Evolutionary conservation across 225 moss, liverwort and hornwort species (phyloP).

Genomic region (Physcomitrellopsis africana): DNA sequence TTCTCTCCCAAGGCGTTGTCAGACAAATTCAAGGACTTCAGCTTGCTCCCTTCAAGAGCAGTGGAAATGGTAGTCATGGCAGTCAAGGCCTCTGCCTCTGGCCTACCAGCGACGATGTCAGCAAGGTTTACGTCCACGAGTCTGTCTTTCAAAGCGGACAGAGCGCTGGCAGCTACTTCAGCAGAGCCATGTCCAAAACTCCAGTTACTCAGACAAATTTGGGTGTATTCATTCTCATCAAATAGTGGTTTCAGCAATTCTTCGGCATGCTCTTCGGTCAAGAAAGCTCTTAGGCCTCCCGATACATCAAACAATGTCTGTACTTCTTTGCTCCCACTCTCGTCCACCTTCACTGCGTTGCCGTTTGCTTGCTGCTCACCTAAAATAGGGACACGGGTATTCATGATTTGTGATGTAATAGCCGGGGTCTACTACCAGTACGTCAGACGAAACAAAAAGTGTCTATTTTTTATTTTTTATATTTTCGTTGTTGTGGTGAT

Average conservation of each 20-base stretch:
- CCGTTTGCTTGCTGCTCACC: conserved; percentile 44
- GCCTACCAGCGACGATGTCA: conserved; percentile 85
- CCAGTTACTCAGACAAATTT: conserved; percentile 79
- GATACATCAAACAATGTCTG: conserved; percentile 71
- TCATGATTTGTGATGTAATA: conserved; percentile 18
- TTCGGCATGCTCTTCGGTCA: conserved; percentile 60
- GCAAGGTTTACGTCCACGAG: conserved; percentile 76
- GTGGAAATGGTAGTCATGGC: conserved; percentile 71
- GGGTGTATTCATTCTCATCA: conserved; percentile 57
- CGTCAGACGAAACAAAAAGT: no score
- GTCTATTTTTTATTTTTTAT: no score
- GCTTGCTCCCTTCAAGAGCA: conserved; percentile 69
- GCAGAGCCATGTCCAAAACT: conserved; percentile 82
- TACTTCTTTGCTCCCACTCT: conserved; percentile 24
- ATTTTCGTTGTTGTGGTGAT: no score
- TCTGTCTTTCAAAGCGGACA: conserved; percentile 61
- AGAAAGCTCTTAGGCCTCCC: conserved; percentile 73
- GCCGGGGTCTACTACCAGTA: no score
- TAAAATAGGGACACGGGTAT: conserved; percentile 17
- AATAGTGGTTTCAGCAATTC: conserved; percentile 62
- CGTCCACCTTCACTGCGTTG: conserved; percentile 24
- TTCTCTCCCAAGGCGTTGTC: conserved; percentile 92
- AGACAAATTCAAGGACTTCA: conserved; percentile 78
- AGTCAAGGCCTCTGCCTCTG: conserved; percentile 78
- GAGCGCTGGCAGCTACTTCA: conserved; percentile 60